Percentiles rank a stretch among this genome's conserved stretches.
Evolutionary conservation across 768 basidiomycete genomes (phyloP).

Genomic region (Boletus rubropictus): DNA sequence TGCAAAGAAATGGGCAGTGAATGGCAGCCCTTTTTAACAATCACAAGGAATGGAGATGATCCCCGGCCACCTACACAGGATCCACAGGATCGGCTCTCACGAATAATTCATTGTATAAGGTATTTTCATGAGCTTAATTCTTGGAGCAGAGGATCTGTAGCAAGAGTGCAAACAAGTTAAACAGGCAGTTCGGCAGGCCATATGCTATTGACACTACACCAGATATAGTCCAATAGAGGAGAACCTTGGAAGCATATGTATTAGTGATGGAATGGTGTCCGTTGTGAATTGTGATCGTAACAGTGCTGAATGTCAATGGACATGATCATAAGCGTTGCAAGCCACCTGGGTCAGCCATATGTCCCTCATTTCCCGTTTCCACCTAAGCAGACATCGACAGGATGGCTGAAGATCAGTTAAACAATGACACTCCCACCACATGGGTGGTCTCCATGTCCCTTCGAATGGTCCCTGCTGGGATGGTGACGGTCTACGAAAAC

Average conservation of each 20-base stretch:
- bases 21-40: background rate
- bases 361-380: conserved; percentile 40
- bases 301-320: conserved; percentile 1
- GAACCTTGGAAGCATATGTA: background rate
- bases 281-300: background rate
- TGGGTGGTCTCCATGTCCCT: conserved; percentile 31
- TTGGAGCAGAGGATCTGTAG: background rate
- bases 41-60: background rate
- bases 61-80: conserved; percentile 5
- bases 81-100: conserved; percentile 3
- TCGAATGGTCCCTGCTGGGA: conserved; percentile 23
- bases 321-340: conserved; percentile 41
- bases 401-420: conserved; percentile 19
- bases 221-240: conserved; percentile 7
- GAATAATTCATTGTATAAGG: background rate
- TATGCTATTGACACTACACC: conserved; percentile 1
- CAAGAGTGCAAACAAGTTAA: background rate
- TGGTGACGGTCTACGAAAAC: conserved; percentile 6
- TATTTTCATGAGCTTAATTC: background rate
- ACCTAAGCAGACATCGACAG: conserved; percentile 27
- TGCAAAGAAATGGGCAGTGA: background rate
- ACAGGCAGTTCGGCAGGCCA: background rate
- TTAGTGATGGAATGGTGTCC: conserved; percentile 2
- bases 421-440: conserved; percentile 31
- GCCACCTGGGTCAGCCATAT: conserved; percentile 44